phyloP scores from a whole-genome alignment of 2,329 filamentous ascomycete species.

The Cercospora sojina region DNA sequence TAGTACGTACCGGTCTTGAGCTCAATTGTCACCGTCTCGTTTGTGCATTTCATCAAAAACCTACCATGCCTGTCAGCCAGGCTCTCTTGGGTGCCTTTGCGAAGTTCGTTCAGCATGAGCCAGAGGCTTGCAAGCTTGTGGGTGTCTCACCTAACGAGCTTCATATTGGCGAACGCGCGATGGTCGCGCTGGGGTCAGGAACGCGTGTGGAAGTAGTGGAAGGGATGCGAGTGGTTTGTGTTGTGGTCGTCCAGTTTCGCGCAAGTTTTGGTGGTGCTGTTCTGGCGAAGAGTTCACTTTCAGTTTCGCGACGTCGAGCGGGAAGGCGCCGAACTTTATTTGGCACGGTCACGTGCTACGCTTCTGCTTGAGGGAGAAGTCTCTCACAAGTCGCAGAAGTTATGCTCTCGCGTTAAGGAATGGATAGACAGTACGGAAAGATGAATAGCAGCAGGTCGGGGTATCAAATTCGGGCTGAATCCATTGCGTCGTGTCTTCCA shows the following conservation, averaged over 20 bases:
- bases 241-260: neutral
- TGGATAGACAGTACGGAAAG: neutral
- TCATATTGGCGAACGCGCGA: constrained; percentile 63
- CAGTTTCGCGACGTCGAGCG: constrained; percentile 5
- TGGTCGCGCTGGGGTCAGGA: neutral
- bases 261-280: neutral
- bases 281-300: neutral
- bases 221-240: neutral
- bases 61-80: constrained; percentile 53
- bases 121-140: constrained; percentile 28
- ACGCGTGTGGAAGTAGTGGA: neutral
- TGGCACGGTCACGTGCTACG: neutral
- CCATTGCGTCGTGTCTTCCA: neutral
- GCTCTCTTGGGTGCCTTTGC: constrained; percentile 43
- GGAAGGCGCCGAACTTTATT: neutral
- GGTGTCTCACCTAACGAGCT: constrained; percentile 83
- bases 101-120: constrained; percentile 50
- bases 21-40: constrained; percentile 97
- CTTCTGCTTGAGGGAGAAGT: neutral
- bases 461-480: neutral
- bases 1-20: constrained; percentile 80
- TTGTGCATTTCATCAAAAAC: constrained; percentile 99
- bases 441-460: neutral
- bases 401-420: neutral
- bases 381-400: neutral